Percentiles rank a stretch among this genome's conserved stretches.
Evolutionary conservation across 345 rosid species (phyloP).

Genomic region (Angophora floribunda): DNA sequence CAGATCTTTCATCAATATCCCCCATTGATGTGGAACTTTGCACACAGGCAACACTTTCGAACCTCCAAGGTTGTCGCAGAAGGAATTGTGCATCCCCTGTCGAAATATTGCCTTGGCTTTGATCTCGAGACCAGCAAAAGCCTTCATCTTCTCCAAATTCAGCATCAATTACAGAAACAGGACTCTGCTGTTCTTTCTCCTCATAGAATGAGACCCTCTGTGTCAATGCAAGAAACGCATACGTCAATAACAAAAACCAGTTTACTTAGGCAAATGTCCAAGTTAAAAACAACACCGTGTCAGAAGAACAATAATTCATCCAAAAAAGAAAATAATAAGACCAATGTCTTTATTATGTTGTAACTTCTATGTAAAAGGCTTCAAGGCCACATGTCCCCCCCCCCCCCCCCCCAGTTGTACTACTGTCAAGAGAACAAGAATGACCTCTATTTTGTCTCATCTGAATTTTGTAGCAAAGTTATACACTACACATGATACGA

Average conservation of each 20-base stretch:
- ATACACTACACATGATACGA: conserved; percentile 8
- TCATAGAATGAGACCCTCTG: conserved; percentile 31
- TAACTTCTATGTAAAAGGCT: neutral
- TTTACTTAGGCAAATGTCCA: neutral
- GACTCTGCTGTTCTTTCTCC: conserved; percentile 32
- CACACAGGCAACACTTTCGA: neutral
- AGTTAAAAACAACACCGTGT: neutral
- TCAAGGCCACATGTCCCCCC: neutral
- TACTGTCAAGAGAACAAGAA: neutral
- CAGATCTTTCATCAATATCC: conserved; percentile 15
- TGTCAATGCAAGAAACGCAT: neutral
- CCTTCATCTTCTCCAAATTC: conserved; percentile 31
- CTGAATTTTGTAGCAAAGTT: neutral
- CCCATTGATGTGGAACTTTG: neutral
- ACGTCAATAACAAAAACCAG: neutral
- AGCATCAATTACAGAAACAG: conserved; percentile 39
- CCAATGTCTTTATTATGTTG: neutral
- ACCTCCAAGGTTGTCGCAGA: neutral
- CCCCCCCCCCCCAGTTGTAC: neutral
- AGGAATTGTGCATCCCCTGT: neutral
- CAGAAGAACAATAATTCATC: neutral
- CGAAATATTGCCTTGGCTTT: conserved; percentile 11
- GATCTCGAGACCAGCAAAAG: conserved; percentile 23
- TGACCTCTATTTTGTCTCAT: conserved; percentile 7
- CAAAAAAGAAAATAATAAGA: neutral